Evolutionary conservation across 306 rosid species (phyloP).

Genomic region (Medicago ruthenica): DNA sequence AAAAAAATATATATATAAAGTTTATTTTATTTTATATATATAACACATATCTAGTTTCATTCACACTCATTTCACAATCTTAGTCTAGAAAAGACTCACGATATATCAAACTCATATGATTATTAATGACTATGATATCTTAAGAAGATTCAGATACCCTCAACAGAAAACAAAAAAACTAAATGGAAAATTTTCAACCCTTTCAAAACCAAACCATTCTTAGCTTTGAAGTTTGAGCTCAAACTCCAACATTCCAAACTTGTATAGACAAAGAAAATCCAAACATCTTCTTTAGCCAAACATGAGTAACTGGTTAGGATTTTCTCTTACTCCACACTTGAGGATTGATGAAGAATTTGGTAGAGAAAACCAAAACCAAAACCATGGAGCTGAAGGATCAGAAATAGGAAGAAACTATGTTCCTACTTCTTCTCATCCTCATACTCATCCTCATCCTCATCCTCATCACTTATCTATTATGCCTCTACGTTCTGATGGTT

Average conservation of each 20-base stretch:
- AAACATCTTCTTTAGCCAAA: conserved; percentile 32
- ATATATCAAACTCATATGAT: conserved; percentile 52
- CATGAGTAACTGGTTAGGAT: conserved; percentile 95
- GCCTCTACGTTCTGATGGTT: conserved; percentile 95
- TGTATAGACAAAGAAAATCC: conserved; percentile 45
- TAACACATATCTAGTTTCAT: not conserved
- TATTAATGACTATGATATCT: conserved; percentile 43
- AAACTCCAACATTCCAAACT: conserved; percentile 52
- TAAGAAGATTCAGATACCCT: conserved; percentile 2
- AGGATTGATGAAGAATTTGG: conserved; percentile 77
- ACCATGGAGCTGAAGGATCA: conserved; percentile 42
- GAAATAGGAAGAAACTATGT: conserved; percentile 20
- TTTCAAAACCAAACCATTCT: conserved; percentile 39
- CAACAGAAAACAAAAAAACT: not conserved
- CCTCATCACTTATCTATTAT: conserved; percentile 58
- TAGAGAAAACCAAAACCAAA: conserved; percentile 59
- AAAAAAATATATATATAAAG: not conserved
- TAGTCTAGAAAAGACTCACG: conserved; percentile 43
- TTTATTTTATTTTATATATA: not conserved
- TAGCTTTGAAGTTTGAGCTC: conserved; percentile 73
- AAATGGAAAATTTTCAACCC: conserved; percentile 24
- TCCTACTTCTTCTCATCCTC: conserved; percentile 32
- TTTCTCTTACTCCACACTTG: conserved; percentile 91
- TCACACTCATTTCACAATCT: conserved; percentile 22
- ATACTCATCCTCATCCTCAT: conserved; percentile 27